phyloP scores from a whole-genome alignment of 768 basidiomycete genomes.

The Kwoniella sp. region DNA sequence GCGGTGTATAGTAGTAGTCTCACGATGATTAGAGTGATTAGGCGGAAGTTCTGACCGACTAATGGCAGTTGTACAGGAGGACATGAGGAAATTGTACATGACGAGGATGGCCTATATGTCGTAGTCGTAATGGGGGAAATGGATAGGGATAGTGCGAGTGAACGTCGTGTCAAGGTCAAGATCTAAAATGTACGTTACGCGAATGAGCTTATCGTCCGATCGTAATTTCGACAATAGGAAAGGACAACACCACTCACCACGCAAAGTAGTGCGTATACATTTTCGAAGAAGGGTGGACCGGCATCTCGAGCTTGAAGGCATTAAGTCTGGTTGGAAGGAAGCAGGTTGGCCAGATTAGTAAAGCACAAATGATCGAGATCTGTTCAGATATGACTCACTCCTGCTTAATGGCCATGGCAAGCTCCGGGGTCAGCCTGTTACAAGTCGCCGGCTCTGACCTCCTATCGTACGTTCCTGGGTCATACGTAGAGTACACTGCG shows the following conservation, averaged over 20 bases:
- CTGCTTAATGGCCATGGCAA: conserved; percentile 91
- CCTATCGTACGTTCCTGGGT: conserved; percentile 84
- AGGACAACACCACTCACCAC: conserved; percentile 23
- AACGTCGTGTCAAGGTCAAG: background rate
- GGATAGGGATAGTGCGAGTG: background rate
- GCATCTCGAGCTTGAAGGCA: conserved; percentile 99
- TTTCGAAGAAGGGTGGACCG: conserved; percentile 90
- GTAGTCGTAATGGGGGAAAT: background rate
- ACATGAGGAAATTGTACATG: conserved; percentile 1
- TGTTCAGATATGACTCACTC: conserved; percentile 37
- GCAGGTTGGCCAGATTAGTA: background rate
- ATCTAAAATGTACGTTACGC: too few relatives aligned
- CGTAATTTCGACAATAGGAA: background rate
- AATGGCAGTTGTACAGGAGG: background rate
- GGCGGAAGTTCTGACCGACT: too few relatives aligned
- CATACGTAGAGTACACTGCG: conserved; percentile 96
- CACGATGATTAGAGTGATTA: too few relatives aligned
- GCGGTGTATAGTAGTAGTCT: too few relatives aligned
- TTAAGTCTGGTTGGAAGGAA: conserved; percentile 63
- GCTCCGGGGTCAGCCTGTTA: conserved; percentile 88
- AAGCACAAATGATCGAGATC: background rate
- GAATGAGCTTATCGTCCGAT: too few relatives aligned
- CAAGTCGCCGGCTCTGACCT: conserved; percentile 95
- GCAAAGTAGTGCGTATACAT: conserved; percentile 63
- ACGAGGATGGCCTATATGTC: background rate